These are phyloP conservation scores for Heterobasidion annosum DNA, from an alignment of 1,284 basidiomycete genomes.

Conservation along the genomic window DNA sequence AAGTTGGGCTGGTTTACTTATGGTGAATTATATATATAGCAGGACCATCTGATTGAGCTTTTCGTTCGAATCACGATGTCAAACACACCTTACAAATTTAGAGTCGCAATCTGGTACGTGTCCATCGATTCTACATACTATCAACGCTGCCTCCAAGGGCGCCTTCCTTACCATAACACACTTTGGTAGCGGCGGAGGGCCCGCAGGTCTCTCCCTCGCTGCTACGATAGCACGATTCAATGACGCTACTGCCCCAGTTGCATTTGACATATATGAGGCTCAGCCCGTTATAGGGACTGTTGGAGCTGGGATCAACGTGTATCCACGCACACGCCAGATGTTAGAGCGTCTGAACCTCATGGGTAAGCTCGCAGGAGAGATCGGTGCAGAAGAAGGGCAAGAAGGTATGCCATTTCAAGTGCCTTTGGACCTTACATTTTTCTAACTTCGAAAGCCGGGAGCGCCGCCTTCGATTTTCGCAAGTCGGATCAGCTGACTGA, in stretches of 20 bases:
- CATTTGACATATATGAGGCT: slow-evolving; percentile 1
- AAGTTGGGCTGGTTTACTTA: too few relatives aligned
- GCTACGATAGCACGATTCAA: neutral
- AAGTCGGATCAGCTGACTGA: too few relatives aligned
- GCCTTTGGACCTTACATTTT: neutral
- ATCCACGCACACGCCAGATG: neutral
- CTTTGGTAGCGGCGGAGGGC: neutral
- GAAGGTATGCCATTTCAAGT: neutral
- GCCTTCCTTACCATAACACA: neutral
- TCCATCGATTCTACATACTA: too few relatives aligned
- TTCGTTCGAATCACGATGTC: slow-evolving; percentile 6
- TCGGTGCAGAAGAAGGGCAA: neutral
- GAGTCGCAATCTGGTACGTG: neutral
- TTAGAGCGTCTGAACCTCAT: neutral
- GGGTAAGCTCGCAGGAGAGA: neutral
- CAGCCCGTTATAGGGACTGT: neutral
- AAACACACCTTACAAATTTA: neutral
- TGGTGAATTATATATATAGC: too few relatives aligned
- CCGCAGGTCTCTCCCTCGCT: slow-evolving; percentile 1
- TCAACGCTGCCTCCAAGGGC: neutral
- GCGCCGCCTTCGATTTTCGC: too few relatives aligned
- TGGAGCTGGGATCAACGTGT: slow-evolving; percentile 1
- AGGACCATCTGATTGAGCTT: neutral
- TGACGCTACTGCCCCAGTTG: neutral
- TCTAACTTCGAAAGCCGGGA: neutral